A percentile compares a stretch with the other conserved stretches of the same genome.
Evolutionary conservation across 2,329 filamentous ascomycete genomes (phyloP).

Genomic region (Aspergillus brasiliensis): DNA sequence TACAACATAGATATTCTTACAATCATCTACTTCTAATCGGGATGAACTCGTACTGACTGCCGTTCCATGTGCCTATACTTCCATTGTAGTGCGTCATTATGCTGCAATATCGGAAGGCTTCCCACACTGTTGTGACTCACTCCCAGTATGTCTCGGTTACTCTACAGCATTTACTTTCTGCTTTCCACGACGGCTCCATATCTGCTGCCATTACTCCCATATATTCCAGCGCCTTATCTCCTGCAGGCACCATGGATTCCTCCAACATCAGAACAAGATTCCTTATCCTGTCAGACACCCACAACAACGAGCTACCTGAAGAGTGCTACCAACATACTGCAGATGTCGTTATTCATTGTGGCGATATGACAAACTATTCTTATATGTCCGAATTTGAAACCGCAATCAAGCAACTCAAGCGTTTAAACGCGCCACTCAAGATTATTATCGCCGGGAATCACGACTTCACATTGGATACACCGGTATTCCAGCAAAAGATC

Average conservation of each 20-base stretch:
- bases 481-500: slow-evolving; percentile 39
- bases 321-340: slow-evolving; percentile 33
- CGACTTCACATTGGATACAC: slow-evolving; percentile 49
- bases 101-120: too few species aligned
- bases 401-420: slow-evolving; percentile 47
- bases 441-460: slow-evolving; percentile 60
- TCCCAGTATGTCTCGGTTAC: too few species aligned
- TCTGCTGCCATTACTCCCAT: too few species aligned
- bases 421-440: slow-evolving; percentile 54
- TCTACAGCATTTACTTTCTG: too few species aligned
- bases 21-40: too few species aligned
- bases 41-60: too few species aligned
- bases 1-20: too few species aligned
- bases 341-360: slow-evolving; percentile 58
- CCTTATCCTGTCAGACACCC: slow-evolving; percentile 52
- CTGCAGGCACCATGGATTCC: slow-evolving; percentile 1
- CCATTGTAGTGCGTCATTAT: too few species aligned
- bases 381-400: slow-evolving; percentile 44
- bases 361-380: slow-evolving; percentile 53
- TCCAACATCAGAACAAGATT: slow-evolving; percentile 42
- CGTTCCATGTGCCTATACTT: too few species aligned
- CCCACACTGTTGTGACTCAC: too few species aligned
- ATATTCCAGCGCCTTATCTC: too few species aligned
- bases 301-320: slow-evolving; percentile 33
- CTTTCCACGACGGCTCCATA: too few species aligned